These are phyloP conservation scores for Lavandula angustifolia DNA, from an alignment of 257 asterid genomes.

Conservation along the genomic window DNA sequence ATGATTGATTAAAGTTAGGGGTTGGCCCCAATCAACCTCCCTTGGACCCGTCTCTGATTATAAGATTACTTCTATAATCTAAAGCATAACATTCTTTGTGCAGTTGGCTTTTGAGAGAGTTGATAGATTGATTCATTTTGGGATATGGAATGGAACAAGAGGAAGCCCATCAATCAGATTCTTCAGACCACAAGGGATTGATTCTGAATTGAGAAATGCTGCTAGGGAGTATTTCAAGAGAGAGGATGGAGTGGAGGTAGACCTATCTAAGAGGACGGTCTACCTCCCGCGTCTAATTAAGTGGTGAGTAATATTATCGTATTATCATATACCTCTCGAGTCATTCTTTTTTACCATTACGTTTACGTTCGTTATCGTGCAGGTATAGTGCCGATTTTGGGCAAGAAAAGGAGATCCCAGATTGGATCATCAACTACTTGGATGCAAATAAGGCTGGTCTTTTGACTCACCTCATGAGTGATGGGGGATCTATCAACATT, in stretches of 20 bases:
- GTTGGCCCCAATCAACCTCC: neutral
- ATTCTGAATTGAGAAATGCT: slow-evolving; percentile 68
- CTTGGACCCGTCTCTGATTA: too few relatives aligned
- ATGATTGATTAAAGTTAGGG: too few relatives aligned
- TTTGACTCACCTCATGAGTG: slow-evolving; percentile 70
- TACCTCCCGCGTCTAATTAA: slow-evolving; percentile 63
- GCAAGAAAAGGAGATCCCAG: slow-evolving; percentile 63
- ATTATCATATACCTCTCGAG: neutral
- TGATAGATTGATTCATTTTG: slow-evolving; percentile 75
- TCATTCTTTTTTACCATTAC: neutral
- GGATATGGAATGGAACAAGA: slow-evolving; percentile 72
- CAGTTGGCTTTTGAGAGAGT: slow-evolving; percentile 69
- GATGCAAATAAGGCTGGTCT: slow-evolving; percentile 91
- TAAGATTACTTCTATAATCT: neutral
- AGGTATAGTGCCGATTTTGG: slow-evolving; percentile 94
- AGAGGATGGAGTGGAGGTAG: slow-evolving; percentile 76
- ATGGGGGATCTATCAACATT: slow-evolving; percentile 64
- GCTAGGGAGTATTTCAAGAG: slow-evolving; percentile 76
- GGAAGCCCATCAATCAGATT: slow-evolving; percentile 82
- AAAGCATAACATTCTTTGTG: slow-evolving; percentile 14
- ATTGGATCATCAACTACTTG: slow-evolving; percentile 68
- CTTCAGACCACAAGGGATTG: slow-evolving; percentile 57
- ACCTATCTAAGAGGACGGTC: slow-evolving; percentile 77
- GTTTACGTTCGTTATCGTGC: slow-evolving; percentile 20
- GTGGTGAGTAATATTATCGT: slow-evolving; percentile 51